Evolutionary conservation across 345 rosid genomes (phyloP).

Genomic region (Aegle marmelos): DNA sequence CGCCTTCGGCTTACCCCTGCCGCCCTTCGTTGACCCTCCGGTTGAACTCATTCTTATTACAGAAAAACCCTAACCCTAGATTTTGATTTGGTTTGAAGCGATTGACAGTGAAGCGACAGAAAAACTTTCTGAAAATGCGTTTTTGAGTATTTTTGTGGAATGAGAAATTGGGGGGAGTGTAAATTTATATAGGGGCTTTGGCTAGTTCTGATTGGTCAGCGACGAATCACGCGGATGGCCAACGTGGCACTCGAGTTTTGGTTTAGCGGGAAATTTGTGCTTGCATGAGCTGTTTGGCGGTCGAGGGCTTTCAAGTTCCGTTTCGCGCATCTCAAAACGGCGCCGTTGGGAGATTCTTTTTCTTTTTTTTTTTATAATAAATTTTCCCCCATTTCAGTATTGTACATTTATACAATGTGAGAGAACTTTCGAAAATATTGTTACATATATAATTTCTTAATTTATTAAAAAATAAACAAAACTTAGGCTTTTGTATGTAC

Average conservation of each 20-base stretch:
- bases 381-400: no score
- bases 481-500: no score
- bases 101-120: background rate
- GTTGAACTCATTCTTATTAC: slow-evolving; percentile 44
- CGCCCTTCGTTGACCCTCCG: slow-evolving; percentile 56
- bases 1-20: slow-evolving; percentile 67
- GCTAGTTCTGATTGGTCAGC: slow-evolving; percentile 26
- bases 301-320: background rate
- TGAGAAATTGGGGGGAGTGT: background rate
- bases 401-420: no score
- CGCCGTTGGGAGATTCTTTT: background rate
- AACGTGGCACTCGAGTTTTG: slow-evolving; percentile 30
- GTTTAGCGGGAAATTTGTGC: slow-evolving; percentile 28
- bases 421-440: no score
- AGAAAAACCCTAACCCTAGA: slow-evolving; percentile 18
- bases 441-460: no score
- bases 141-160: background rate
- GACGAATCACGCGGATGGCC: slow-evolving; percentile 35
- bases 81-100: background rate
- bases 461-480: no score
- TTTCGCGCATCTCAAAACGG: background rate
- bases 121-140: background rate
- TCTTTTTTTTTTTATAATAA: background rate
- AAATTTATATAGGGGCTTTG: slow-evolving; percentile 23
- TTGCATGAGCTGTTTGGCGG: background rate